phyloP scores from a whole-genome alignment of 306 rosid genomes.

The Abrus pulchellus region DNA sequence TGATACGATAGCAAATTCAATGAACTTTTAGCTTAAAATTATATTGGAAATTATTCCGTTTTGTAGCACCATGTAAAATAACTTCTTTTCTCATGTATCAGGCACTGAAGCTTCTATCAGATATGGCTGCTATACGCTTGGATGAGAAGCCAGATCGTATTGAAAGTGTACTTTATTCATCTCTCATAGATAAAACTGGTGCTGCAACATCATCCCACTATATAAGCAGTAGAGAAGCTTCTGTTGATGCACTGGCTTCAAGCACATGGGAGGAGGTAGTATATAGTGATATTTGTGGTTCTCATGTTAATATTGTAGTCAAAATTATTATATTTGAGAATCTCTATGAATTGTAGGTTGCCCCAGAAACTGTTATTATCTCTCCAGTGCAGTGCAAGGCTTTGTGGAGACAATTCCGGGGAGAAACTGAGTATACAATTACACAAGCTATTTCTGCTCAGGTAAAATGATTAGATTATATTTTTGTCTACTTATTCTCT shows the following conservation, averaged over 20 bases:
- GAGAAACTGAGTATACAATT: slow-evolving; percentile 81
- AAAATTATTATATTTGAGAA: slow-evolving; percentile 36
- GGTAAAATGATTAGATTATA: slow-evolving; percentile 51
- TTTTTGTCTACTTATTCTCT: slow-evolving; percentile 27
- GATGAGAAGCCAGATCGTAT: slow-evolving; percentile 80
- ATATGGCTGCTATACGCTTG: slow-evolving; percentile 86
- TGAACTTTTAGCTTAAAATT: slow-evolving; percentile 18
- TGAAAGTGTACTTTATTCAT: slow-evolving; percentile 61
- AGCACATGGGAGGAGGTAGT: slow-evolving; percentile 96
- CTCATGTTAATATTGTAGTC: slow-evolving; percentile 25
- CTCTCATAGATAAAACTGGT: slow-evolving; percentile 66
- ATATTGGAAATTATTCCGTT: slow-evolving; percentile 23
- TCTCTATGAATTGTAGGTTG: slow-evolving; percentile 61
- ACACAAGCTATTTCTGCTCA: slow-evolving; percentile 92
- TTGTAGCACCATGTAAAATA: slow-evolving; percentile 45
- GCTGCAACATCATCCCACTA: slow-evolving; percentile 58
- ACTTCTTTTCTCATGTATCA: slow-evolving; percentile 51
- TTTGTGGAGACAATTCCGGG: slow-evolving; percentile 89
- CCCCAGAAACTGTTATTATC: slow-evolving; percentile 67
- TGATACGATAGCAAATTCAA: slow-evolving; percentile 36
- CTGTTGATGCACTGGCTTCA: slow-evolving; percentile 78
- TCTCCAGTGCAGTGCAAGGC: slow-evolving; percentile 90
- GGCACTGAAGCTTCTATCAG: slow-evolving; percentile 84
- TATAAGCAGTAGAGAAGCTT: slow-evolving; percentile 50
- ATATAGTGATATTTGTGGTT: slow-evolving; percentile 44